Conservation (phyloP, 2,329 filamentous ascomycete species). For the Tolypocladium sp. region DNA sequence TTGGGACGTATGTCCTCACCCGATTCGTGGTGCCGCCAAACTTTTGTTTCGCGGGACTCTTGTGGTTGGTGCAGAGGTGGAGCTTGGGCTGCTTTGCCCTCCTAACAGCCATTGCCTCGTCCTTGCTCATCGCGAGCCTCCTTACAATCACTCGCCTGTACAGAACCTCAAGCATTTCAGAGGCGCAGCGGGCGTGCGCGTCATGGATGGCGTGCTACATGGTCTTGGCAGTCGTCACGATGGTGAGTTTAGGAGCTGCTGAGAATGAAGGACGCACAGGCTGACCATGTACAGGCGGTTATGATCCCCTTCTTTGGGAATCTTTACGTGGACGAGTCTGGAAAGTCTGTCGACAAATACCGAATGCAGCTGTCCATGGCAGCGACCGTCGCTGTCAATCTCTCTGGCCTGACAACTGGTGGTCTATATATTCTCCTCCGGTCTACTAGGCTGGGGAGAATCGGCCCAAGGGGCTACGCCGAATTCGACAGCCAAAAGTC, state of each 20-base stretch:
- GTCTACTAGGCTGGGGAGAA: conserved; percentile 49
- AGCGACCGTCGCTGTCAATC: conserved; percentile 55
- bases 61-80: conserved; percentile 58
- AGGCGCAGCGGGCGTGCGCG: conserved; percentile 51
- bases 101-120: conserved; percentile 38
- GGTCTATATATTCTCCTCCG: conserved; percentile 59
- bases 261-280: neutral
- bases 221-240: conserved; percentile 44
- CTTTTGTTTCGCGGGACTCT: conserved; percentile 57
- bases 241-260: conserved; percentile 33
- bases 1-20: conserved; percentile 51
- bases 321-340: conserved; percentile 35
- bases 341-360: conserved; percentile 22
- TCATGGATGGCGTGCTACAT: conserved; percentile 65
- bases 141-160: conserved; percentile 49
- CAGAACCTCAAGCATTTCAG: conserved; percentile 43
- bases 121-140: conserved; percentile 40
- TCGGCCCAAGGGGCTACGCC: conserved; percentile 30
- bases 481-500: conserved; percentile 35
- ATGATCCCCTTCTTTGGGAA: conserved; percentile 56
- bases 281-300: conserved; percentile 34
- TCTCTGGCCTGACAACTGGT: conserved; percentile 56
- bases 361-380: conserved; percentile 47
- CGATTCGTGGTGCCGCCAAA: conserved; percentile 44
- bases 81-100: conserved; percentile 47